Conservation (phyloP, 164 flowering plant species). For the Tetrastigma voinierianum region DNA sequence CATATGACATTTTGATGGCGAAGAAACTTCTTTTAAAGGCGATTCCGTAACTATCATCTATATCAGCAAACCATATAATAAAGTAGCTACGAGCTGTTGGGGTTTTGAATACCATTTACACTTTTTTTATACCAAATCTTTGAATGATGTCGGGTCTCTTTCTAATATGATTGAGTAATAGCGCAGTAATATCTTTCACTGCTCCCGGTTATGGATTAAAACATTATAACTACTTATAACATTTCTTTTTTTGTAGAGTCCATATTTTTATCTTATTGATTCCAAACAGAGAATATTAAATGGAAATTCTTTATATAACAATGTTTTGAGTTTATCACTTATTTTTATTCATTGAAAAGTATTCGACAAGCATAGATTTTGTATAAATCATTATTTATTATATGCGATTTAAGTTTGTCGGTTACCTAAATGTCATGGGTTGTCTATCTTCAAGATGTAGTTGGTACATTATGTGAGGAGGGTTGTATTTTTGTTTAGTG, state of each 20-base stretch:
- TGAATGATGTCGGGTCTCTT: too few relatives aligned
- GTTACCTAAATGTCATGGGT: neutral
- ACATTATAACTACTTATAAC: neutral
- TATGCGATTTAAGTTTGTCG: neutral
- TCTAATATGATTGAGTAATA: too few relatives aligned
- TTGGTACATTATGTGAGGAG: too few relatives aligned
- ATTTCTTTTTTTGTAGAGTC: too few relatives aligned
- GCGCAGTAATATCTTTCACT: neutral
- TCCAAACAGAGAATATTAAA: constrained; percentile 4
- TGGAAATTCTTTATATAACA: neutral
- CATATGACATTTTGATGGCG: neutral
- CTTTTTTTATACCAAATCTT: too few relatives aligned
- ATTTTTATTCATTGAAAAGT: neutral
- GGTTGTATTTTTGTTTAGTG: too few relatives aligned
- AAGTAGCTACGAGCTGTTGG: neutral
- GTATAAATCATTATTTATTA: neutral
- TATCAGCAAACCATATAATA: neutral
- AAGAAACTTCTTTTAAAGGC: neutral
- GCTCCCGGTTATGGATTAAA: neutral
- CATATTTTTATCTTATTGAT: neutral
- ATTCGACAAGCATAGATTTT: constrained; percentile 1
- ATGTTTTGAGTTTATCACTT: neutral
- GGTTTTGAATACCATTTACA: neutral
- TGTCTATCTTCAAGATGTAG: neutral
- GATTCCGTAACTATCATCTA: neutral